Percentiles rank a stretch among this genome's conserved stretches.
Conservation (phyloP, 2,329 filamentous ascomycete genomes). For the Colletotrichum horii region DNA sequence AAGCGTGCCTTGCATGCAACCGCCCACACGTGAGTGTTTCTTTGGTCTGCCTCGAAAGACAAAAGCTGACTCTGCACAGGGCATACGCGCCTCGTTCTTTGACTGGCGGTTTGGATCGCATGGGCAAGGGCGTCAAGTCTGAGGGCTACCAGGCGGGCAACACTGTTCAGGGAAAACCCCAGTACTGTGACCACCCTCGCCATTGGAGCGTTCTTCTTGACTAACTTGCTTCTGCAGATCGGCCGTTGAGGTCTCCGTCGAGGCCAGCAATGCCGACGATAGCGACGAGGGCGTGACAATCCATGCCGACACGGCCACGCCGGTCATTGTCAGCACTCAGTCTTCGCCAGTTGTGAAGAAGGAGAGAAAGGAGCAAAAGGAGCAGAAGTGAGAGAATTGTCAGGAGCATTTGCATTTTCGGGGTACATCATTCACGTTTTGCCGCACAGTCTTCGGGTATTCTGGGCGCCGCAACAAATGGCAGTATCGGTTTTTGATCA, state of each 20-base stretch:
- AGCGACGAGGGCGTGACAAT: conserved; percentile 61
- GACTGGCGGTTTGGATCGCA: conserved; percentile 18
- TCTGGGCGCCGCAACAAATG: conserved; percentile 17
- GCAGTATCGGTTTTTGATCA: conserved; percentile 27
- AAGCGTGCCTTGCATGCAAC: conserved; percentile 30
- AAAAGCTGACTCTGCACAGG: background rate
- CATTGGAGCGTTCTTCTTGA: conserved; percentile 25
- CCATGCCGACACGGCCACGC: conserved; percentile 52
- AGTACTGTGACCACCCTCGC: conserved; percentile 20
- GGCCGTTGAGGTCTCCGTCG: conserved; percentile 2
- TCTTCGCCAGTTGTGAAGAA: conserved; percentile 52
- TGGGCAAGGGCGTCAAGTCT: conserved; percentile 20
- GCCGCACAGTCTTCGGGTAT: background rate
- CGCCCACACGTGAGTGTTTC: conserved; percentile 6
- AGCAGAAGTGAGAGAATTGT: conserved; percentile 18
- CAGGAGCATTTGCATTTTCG: conserved; percentile 21
- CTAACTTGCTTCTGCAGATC: conserved; percentile 33
- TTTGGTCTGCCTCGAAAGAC: background rate
- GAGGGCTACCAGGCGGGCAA: conserved; percentile 19
- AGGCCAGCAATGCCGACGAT: conserved; percentile 47
- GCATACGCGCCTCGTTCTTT: conserved; percentile 18
- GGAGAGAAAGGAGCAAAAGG: background rate
- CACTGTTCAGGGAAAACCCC: conserved; percentile 21
- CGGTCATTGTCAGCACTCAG: conserved; percentile 48
- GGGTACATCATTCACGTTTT: conserved; percentile 18